Evolutionary conservation across 2,329 filamentous ascomycete species (phyloP), one percentile per base, ranked within the genome.

Genomic region (Chalaropsis ovoidea): DNA sequence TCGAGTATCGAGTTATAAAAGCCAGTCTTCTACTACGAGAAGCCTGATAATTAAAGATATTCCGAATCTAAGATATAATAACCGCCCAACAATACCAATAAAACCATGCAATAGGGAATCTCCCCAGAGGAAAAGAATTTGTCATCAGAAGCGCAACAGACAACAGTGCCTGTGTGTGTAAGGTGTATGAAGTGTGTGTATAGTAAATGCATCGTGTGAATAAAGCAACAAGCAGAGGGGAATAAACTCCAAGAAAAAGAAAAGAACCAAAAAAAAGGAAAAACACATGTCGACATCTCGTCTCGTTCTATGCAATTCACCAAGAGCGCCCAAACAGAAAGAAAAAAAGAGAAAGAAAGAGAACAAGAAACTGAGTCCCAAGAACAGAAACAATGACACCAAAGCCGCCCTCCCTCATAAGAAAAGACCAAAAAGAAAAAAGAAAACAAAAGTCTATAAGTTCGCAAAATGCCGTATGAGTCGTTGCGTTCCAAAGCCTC

Each of bases 121-220:
- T 22, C 35, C 24, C 31, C 52, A 62, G 22, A 19, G 41, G 7
- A 61, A 49, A 62, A 49, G 11, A 52, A 52, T 19, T 22, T 15
- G 43, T 19, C 35, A 42, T 43, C 3, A 60, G 43, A 31, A 61
- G n/a, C 27, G 35, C 60, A 63, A 42, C n/a, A 65, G 22, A 43
- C 24, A 42, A 39, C 3, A 41, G 27, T 61, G 60, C 45, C 35
- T 31, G 13, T 17, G 52, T 56, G n/a, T 49, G 10, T 49, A 17
- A 22, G 47, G 19, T 49, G 47, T 49, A 49, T 31, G 31, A 22
- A 22, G 47, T 49, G 19, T 19, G 47, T 49, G 47, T 49, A 49
- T 49, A 24, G n/a, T 49, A 49, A 24, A 22, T 11, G 47, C 47
- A 11, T 49, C 19, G 22, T 49, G 47, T 19, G 47, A 22, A 49